Evolutionary conservation across 768 basidiomycete species (phyloP), one percentile per base, ranked within the genome.

Genomic region (Hericium erinaceus): DNA sequence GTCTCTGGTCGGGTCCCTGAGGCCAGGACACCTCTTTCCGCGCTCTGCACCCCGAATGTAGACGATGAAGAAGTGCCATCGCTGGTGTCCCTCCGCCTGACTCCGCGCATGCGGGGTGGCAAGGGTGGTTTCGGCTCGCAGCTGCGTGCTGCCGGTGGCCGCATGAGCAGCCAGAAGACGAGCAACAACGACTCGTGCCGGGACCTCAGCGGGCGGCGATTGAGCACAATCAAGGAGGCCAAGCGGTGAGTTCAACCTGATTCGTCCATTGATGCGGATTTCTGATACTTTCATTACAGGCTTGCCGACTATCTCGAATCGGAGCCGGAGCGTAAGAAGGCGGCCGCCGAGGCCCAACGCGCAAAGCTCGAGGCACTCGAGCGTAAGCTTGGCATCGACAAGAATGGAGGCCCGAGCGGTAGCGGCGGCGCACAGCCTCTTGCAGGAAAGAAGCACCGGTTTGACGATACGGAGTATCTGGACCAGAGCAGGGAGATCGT

Each of bases 81-180:
- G 40, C 70, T 89, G 26, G 74, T 92, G n/a, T 76, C 79, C 2
- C 74, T 98, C 1, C 80, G 91, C 0, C 76, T 95, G n/a, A 74
- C 80, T 1, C 87, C 92, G 0, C 76, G 85, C 24, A 67, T 98
- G 7, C 76, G 78, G 2, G 95, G 95, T 52, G 97, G 97, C 18
- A 99, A 98, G 73, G 95, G 97, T 69, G 97, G 95, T 38, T 98
- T 99, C 66, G 97, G 97, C 3, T 91, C 89, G 16, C 94, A 98
- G 75, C 77, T 99, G 62, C 82, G 97, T 69, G 95, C 97, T 0
- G 95, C 95, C 13, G 97, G 97, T 62, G 95, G 97, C 12, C 82
- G 95, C 37, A 99, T 99, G 97, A 92, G 89, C 67, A 89, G 87
- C 64, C 92, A 94, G 75, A 93, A 93, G 77, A 93, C 92, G 22